Base-by-base conservation (phyloP, 176 grass and related monocot genomes). In the Calamus simplicifolius region DNA sequence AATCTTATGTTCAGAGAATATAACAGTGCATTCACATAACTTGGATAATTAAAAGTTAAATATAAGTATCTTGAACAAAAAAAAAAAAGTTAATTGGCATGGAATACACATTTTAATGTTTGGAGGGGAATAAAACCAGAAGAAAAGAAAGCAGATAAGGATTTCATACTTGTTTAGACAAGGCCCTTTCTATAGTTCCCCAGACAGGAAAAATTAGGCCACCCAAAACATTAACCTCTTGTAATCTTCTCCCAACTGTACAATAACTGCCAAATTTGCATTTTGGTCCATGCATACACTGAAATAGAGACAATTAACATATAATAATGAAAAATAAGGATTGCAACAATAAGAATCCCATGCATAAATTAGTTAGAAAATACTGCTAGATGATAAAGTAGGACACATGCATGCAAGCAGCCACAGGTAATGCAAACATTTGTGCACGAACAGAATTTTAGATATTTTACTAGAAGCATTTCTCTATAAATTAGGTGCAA, bases 211-310 rank as follows among this genome's bases (percentile, higher is more conserved):
- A 79, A 78, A 98, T 98, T 21, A 98, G 87, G 68, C 93, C 93
- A 23, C 93, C 93, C 74, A 98, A 82, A 76, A 98, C 73, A 64
- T 83, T 88, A 25, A 92, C 79, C 58, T 92, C 88, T 78, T 98
- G 93, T 72, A 98, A 74, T 58, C 93, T 76, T 84, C 77, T 89
- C 35, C 93, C 93, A 60, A 98, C 81, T 38, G 88, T 98, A 82
- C 93, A 98, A 70, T 88, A 92, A 69, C 67, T 83, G 16, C 93
- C 84, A 68, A 85, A 50, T 85, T 92, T 98, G 70, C 93, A 98
- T 81, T 98, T 98, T 4, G 84, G 82, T 53, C 93, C 93, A 54
- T 98, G 93, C 93, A 98, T 98, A 52, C 93, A 98, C 93, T 98
- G 84, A 75, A 84, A 97, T 59, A 60, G 78, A 21, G n/a, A 67